These are phyloP conservation scores for Prinsepia uniflora DNA, from an alignment of 306 rosid species.

Conservation along the genomic window DNA sequence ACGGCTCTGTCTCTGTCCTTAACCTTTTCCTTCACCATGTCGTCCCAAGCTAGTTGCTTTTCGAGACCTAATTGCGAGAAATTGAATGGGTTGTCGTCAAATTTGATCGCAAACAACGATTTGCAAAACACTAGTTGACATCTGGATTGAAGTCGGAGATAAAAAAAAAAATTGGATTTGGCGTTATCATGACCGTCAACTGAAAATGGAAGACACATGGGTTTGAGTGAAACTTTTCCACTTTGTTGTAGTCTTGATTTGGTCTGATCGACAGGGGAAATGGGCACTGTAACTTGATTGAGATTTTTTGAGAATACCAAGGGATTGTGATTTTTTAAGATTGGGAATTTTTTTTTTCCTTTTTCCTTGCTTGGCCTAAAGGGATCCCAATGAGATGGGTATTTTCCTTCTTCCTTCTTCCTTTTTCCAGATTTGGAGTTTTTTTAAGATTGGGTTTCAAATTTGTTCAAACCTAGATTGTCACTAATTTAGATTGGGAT, in stretches of 20 bases:
- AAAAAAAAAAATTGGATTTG: constrained; percentile 23
- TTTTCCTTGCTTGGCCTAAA: too few relatives aligned
- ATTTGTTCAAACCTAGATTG: too few relatives aligned
- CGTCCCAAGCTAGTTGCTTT: constrained; percentile 4
- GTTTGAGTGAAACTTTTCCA: constrained; percentile 27
- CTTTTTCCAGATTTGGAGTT: too few relatives aligned
- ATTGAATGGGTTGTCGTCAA: constrained; percentile 25
- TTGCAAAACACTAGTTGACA: constrained; percentile 46
- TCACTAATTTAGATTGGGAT: too few relatives aligned
- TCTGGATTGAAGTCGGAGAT: constrained; percentile 46
- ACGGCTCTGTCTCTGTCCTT: constrained; percentile 42
- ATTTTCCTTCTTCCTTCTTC: too few relatives aligned
- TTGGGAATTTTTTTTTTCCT: too few relatives aligned
- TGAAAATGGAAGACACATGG: constrained; percentile 48
- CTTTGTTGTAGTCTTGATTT: constrained; percentile 28
- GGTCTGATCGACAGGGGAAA: constrained; percentile 31
- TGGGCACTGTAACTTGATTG: constrained; percentile 15
- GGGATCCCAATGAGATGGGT: too few relatives aligned
- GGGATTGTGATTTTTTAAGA: too few relatives aligned
- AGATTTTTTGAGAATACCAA: too few relatives aligned
- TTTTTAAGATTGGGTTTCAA: too few relatives aligned
- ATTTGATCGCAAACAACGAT: constrained; percentile 37
- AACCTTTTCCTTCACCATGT: not conserved
- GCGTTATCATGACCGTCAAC: constrained; percentile 26
- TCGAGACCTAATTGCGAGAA: constrained; percentile 11